These are phyloP conservation scores for Pittosporum tobira DNA, from an alignment of 129 eudicot species.

Conservation along the genomic window DNA sequence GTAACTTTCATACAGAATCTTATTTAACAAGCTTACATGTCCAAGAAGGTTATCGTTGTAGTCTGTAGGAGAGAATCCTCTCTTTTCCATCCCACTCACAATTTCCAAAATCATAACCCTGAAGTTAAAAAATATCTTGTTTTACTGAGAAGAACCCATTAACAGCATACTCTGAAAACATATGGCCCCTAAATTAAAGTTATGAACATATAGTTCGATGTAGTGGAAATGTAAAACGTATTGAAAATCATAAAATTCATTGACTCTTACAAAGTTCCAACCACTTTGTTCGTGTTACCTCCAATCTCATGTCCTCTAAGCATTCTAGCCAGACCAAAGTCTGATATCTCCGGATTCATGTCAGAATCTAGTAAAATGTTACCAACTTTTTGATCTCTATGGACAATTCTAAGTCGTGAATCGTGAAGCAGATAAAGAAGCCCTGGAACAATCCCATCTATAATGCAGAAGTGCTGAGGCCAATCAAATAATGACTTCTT, in stretches of 20 bases:
- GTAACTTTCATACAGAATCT: too few species aligned
- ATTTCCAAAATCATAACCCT: background rate
- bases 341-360: slow-evolving; percentile 1
- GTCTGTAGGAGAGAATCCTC: background rate
- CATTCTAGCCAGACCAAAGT: slow-evolving; percentile 1
- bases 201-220: background rate
- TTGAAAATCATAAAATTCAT: background rate
- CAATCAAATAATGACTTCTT: background rate
- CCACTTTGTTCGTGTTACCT: background rate
- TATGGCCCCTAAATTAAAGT: background rate
- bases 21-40: too few species aligned
- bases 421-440: background rate
- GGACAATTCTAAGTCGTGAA: slow-evolving; percentile 1
- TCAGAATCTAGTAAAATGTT: background rate
- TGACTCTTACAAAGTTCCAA: background rate
- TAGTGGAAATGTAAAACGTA: background rate
- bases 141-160: background rate
- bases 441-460: background rate
- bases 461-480: slow-evolving; percentile 1
- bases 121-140: background rate
- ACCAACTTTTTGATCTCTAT: background rate
- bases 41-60: slow-evolving; percentile 1
- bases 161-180: background rate
- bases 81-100: background rate
- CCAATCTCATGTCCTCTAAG: background rate